Evolutionary conservation across 305 asterid genomes (phyloP).

Genomic region (Rubia balearica): DNA sequence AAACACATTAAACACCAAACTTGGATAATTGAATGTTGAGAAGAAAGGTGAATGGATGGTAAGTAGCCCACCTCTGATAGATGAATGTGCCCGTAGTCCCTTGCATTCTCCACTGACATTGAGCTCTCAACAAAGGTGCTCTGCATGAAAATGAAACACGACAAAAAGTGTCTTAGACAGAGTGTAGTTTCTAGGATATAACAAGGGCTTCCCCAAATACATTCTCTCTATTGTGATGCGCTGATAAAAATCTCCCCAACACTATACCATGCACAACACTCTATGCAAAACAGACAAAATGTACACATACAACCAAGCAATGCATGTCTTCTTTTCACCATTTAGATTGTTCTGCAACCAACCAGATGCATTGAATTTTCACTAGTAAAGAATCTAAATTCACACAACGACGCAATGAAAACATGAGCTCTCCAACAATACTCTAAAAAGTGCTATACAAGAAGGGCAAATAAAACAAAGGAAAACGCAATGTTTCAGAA

Average conservation of each 20-base stretch:
- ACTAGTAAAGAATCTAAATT: not conserved
- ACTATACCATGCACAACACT: not conserved
- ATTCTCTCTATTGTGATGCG: not conserved
- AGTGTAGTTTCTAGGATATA: not conserved
- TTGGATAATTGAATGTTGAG: not conserved
- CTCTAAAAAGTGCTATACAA: not conserved
- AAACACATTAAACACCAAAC: constrained; percentile 3
- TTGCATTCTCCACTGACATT: constrained; percentile 51
- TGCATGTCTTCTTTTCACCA: not conserved
- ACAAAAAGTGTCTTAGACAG: constrained; percentile 7
- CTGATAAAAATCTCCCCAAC: not conserved
- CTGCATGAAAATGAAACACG: constrained; percentile 30
- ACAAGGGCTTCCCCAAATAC: not conserved
- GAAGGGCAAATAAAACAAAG: not conserved
- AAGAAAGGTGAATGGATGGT: constrained; percentile 3
- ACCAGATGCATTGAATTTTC: not conserved
- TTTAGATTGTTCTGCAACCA: not conserved
- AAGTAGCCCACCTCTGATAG: constrained; percentile 58
- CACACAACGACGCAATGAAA: not conserved
- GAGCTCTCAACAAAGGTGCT: constrained; percentile 74
- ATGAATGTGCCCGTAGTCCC: constrained; percentile 90
- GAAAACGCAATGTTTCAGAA: constrained; percentile 4
- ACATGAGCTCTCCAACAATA: not conserved
- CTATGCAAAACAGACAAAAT: not conserved
- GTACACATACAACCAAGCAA: not conserved